Evolutionary conservation across 1,284 basidiomycete genomes (phyloP).

Genomic region (Pseudozyma sp.): DNA sequence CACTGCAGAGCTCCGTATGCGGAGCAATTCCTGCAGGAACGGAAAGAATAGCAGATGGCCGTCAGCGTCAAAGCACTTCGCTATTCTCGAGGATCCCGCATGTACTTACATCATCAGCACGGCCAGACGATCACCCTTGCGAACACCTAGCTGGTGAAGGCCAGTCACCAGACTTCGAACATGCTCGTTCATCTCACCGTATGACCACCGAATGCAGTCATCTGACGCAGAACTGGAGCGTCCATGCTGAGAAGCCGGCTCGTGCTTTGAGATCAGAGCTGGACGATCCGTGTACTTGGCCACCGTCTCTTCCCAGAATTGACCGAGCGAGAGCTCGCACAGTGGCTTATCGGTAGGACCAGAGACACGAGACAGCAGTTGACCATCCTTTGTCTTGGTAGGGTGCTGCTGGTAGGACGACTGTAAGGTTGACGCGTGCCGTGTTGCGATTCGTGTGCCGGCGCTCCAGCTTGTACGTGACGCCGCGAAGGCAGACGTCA

Average conservation of each 20-base stretch:
- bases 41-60: background rate
- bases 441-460: background rate
- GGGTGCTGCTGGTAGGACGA: constrained; percentile 31
- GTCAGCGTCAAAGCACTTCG: background rate
- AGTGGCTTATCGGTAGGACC: constrained; percentile 77
- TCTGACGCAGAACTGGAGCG: constrained; percentile 50
- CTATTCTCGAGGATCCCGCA: background rate
- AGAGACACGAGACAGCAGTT: constrained; percentile 53
- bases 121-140: constrained; percentile 81
- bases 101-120: constrained; percentile 76
- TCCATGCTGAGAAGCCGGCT: constrained; percentile 75
- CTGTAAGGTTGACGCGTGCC: constrained; percentile 17
- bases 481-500: constrained; percentile 1
- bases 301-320: constrained; percentile 77
- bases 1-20: constrained; percentile 84
- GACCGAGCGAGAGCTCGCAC: constrained; percentile 75
- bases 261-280: constrained; percentile 77
- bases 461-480: background rate
- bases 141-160: constrained; percentile 76
- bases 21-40: constrained; percentile 70
- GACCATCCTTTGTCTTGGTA: constrained; percentile 9
- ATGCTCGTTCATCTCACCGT: constrained; percentile 77
- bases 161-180: constrained; percentile 79
- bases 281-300: constrained; percentile 73
- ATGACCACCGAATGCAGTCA: constrained; percentile 79